Evolutionary conservation across 169 alveolate species (phyloP).

Genomic region (Plasmodium blacklocki): DNA sequence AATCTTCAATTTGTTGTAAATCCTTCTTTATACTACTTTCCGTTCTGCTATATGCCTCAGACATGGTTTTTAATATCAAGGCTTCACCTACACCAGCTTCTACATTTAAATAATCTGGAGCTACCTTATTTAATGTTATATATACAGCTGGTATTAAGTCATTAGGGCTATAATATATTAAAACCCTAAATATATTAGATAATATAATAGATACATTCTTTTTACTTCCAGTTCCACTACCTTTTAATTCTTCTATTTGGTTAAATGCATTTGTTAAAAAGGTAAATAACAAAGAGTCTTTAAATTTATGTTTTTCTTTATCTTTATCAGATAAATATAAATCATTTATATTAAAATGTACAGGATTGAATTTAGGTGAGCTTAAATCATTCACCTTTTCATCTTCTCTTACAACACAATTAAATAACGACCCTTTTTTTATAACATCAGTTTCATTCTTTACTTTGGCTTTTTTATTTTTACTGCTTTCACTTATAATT

Average conservation of each 20-base stretch:
- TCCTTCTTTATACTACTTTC: constrained; percentile 92
- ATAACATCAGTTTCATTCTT: constrained; percentile 69
- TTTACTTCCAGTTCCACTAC: constrained; percentile 91
- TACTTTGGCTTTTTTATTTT: constrained; percentile 26
- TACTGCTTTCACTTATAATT: constrained; percentile 25
- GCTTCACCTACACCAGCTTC: constrained; percentile 98
- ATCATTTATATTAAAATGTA: constrained; percentile 78
- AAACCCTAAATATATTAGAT: constrained; percentile 86
- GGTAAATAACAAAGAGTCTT: constrained; percentile 78
- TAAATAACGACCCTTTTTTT: constrained; percentile 84
- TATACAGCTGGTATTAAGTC: constrained; percentile 89
- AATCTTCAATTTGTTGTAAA: constrained; percentile 93
- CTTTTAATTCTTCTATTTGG: constrained; percentile 88
- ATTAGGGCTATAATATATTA: constrained; percentile 88
- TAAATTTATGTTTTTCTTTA: constrained; percentile 70
- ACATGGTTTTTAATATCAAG: constrained; percentile 93
- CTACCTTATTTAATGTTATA: constrained; percentile 89
- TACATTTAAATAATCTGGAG: constrained; percentile 95
- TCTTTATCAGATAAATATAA: constrained; percentile 75
- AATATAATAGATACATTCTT: constrained; percentile 87
- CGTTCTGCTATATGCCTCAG: constrained; percentile 95
- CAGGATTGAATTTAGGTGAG: constrained; percentile 87
- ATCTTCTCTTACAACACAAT: constrained; percentile 73
- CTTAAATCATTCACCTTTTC: constrained; percentile 81
- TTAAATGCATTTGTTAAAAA: constrained; percentile 86